phyloP scores from a whole-genome alignment of 2,329 filamentous ascomycete genomes.

The Fusarium buharicum region DNA sequence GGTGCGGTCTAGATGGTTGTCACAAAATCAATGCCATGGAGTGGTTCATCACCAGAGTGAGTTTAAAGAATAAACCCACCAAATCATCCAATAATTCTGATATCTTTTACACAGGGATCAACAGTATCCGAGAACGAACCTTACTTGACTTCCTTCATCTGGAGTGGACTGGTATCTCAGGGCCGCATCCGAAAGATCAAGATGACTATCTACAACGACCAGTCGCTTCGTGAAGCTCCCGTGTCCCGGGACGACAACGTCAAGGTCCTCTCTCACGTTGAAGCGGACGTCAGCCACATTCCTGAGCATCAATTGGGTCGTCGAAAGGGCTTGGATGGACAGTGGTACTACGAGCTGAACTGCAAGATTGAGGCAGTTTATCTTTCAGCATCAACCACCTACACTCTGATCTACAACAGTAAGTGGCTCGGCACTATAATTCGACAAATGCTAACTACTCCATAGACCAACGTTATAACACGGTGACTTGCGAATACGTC shows the following conservation, averaged over 20 bases:
- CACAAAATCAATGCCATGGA: conserved; percentile 55
- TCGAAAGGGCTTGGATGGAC: conserved; percentile 51
- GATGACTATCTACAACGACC: conserved; percentile 53
- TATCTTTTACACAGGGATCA: conserved; percentile 46
- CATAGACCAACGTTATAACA: conserved; percentile 53
- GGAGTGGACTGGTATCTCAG: conserved; percentile 47
- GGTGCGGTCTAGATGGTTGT: conserved; percentile 52
- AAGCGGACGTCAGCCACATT: conserved; percentile 55
- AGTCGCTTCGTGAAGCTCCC: conserved; percentile 48
- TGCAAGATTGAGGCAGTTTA: conserved; percentile 56
- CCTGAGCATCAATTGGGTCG: conserved; percentile 51
- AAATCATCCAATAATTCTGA: background rate
- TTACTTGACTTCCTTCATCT: conserved; percentile 49
- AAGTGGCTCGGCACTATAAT: conserved; percentile 20
- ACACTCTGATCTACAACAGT: conserved; percentile 58
- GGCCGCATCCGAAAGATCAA: conserved; percentile 51
- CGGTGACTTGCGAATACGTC: conserved; percentile 57
- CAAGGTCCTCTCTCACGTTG: conserved; percentile 50
- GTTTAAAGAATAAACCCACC: conserved; percentile 14
- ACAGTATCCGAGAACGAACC: conserved; percentile 54
- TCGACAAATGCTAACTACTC: conserved; percentile 26
- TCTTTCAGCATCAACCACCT: conserved; percentile 55
- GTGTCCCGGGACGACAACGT: conserved; percentile 52
- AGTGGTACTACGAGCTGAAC: conserved; percentile 54
- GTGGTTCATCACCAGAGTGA: conserved; percentile 56